A percentile compares a stretch with the other conserved stretches of the same genome.
phyloP scores from a whole-genome alignment of 2,329 filamentous ascomycete species.

The Xylariaceae sp. region DNA sequence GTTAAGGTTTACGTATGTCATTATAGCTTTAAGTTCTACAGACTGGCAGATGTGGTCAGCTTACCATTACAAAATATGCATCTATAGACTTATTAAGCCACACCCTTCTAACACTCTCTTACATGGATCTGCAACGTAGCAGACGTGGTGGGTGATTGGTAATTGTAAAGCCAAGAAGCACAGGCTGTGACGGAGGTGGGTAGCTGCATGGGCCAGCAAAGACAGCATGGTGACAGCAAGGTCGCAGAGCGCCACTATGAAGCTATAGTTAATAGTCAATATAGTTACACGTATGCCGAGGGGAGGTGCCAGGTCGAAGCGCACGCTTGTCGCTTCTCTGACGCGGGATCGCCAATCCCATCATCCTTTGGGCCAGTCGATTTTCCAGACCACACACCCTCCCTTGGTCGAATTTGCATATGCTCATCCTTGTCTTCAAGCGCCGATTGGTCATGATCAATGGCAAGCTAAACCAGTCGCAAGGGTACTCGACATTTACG shows the following conservation, averaged over 20 bases:
- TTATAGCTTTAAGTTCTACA: no score
- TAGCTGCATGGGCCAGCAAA: neutral
- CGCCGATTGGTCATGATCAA: slow-evolving; percentile 28
- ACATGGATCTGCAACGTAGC: neutral
- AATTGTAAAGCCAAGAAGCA: neutral
- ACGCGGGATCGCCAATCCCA: slow-evolving; percentile 26
- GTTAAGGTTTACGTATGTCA: no score
- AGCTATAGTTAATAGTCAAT: no score
- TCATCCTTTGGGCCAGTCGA: slow-evolving; percentile 11
- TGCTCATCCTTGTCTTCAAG: slow-evolving; percentile 25
- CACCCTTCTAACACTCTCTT: neutral
- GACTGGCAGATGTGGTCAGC: no score
- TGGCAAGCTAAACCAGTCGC: slow-evolving; percentile 24
- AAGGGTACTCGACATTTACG: slow-evolving; percentile 22
- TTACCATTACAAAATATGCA: no score
- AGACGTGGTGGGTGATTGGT: neutral
- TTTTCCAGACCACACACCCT: slow-evolving; percentile 29
- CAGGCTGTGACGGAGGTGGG: neutral
- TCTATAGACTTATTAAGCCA: no score
- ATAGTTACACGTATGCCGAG: no score
- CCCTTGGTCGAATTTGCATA: slow-evolving; percentile 31
- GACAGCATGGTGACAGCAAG: no score
- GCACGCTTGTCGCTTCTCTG: slow-evolving; percentile 26
- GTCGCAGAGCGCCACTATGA: no score
- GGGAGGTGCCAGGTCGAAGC: slow-evolving; percentile 19